Evolutionary conservation across 106 monocot species (phyloP), one percentile per base, ranked within the genome.

Genomic region (Acanthochlamys bracteata): DNA sequence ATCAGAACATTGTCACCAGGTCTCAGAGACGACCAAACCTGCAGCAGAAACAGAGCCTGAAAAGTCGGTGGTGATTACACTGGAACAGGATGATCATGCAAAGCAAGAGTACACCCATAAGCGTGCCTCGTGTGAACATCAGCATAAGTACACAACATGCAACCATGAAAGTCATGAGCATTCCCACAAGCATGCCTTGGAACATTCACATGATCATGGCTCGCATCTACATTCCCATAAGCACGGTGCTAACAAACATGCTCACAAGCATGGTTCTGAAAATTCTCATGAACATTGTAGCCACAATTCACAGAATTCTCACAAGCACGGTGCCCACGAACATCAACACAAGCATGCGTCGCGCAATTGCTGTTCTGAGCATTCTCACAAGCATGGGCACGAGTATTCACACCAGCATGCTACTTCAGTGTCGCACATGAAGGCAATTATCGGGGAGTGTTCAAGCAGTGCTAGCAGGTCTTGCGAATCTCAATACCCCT

Each of bases 11-110:
- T 9, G 17, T 49, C 49, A 17, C 12, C 3, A 17, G 3, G 17
- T 49, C 40, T 39, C 52, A 39, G 65, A 66, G 41, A 56, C 55
- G 46, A 39, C 7, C 0, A 45, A 51, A 24, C 20, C 26, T 21
- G n/a, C n/a, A 15, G 21, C 20, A 33, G 60, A 73, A 19, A 27
- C 49, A 55, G 10, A 24, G 33, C 11, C 64, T 17, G 69, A 74
- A 13, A 60, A 66, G 16, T 53, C 20, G 27, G 62, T 70, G 25
- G 21, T 20, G 1, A 74, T 70, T 10, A 20, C 13, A 22, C 39
- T 12, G 41, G 22, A 20, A 69, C 20, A 17, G 20, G 24, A 19
- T 17, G 41, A 55, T 13, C 69, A 63, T 46, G 43, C 12, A 15
- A 23, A 33, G 33, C 33, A 33, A 33, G 33, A 68, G 27, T 42